A percentile compares a stretch with the other conserved stretches of the same genome.
Evolutionary conservation across 2,329 filamentous ascomycete species (phyloP).

Genomic region (Penicillium sp.): DNA sequence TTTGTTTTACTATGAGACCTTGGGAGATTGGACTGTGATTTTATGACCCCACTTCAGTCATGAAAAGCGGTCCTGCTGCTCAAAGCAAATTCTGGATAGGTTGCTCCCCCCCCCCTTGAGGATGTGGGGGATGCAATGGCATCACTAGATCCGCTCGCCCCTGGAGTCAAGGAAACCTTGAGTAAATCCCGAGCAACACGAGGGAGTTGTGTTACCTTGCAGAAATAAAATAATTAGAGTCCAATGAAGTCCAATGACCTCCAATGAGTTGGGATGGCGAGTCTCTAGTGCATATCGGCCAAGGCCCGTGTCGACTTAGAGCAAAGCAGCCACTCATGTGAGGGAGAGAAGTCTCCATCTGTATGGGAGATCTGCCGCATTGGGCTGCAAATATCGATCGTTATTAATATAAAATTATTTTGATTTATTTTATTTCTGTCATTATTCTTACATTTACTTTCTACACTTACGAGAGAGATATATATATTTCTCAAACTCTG

Average conservation of each 20-base stretch:
- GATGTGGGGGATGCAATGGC: constrained; percentile 21
- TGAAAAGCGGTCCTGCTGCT: neutral
- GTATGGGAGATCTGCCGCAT: neutral
- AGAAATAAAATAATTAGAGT: constrained; percentile 3
- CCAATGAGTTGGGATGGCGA: neutral
- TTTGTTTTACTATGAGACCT: neutral
- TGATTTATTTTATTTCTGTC: neutral
- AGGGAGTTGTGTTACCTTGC: constrained; percentile 19
- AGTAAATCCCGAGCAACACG: constrained; percentile 17
- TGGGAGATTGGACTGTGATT: neutral
- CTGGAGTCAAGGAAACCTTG: constrained; percentile 8
- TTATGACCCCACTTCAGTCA: neutral
- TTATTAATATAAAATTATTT: neutral
- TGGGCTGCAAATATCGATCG: neutral
- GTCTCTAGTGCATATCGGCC: neutral
- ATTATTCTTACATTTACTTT: neutral
- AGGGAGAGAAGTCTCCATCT: neutral
- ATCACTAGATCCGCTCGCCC: constrained; percentile 18
- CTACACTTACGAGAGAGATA: too few species aligned
- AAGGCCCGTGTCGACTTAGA: neutral
- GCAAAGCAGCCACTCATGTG: constrained; percentile 4
- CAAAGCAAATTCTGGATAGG: neutral
- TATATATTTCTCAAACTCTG: constrained; percentile 1
- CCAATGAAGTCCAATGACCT: neutral
- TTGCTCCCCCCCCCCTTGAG: constrained; percentile 15